These are phyloP conservation scores for Allantophomopsis cytisporea DNA, from an alignment of 2,329 filamentous ascomycete species.

Conservation along the genomic window DNA sequence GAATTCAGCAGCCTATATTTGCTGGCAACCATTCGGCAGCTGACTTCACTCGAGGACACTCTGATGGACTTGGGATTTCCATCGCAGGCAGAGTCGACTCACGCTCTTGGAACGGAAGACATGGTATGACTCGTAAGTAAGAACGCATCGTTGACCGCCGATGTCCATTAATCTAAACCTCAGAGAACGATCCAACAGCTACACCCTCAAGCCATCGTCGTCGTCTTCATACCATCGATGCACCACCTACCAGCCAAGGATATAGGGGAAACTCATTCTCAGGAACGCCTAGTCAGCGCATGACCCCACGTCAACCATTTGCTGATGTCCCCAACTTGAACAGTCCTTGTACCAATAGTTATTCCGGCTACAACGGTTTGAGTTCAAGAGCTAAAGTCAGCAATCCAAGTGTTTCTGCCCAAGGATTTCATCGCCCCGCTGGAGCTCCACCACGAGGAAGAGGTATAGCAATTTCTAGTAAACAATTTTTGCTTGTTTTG, in stretches of 20 bases:
- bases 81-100: constrained; percentile 8
- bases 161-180: neutral
- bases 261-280: constrained; percentile 5
- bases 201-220: constrained; percentile 19
- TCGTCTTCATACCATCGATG: constrained; percentile 7
- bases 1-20: constrained; percentile 5
- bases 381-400: too few relatives aligned
- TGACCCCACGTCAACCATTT: constrained; percentile 9
- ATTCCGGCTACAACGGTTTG: too few relatives aligned
- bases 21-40: constrained; percentile 6
- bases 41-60: neutral
- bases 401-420: too few relatives aligned
- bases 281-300: constrained; percentile 9
- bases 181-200: constrained; percentile 11
- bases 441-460: too few relatives aligned
- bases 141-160: too few relatives aligned
- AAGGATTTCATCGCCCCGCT: too few relatives aligned
- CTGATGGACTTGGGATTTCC: neutral
- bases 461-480: too few relatives aligned
- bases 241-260: constrained; percentile 7
- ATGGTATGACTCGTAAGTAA: neutral
- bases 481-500: too few relatives aligned
- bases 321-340: constrained; percentile 1
- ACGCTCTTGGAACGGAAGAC: neutral
- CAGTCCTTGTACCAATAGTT: too few relatives aligned